Conservation (phyloP, 129 eudicot species). For the Arctium lappa region DNA sequence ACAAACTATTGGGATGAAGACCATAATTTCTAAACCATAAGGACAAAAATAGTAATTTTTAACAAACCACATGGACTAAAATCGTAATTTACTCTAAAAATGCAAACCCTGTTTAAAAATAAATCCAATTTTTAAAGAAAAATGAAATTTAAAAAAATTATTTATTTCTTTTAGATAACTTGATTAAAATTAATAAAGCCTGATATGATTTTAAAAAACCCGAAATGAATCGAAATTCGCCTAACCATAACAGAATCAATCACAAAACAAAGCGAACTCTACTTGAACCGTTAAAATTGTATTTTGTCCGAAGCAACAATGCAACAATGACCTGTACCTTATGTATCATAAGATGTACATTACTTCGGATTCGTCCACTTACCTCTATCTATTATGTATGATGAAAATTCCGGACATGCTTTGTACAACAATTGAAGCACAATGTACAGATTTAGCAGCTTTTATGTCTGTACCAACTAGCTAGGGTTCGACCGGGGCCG, state of each 20-base stretch:
- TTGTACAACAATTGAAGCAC: background rate
- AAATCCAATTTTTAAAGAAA: too few relatives aligned
- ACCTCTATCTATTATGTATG: background rate
- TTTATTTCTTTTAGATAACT: too few relatives aligned
- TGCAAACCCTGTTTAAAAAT: too few relatives aligned
- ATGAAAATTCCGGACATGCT: background rate
- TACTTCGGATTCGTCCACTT: background rate
- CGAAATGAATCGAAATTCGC: background rate
- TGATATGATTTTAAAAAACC: too few relatives aligned
- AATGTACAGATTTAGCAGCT: conserved; percentile 27
- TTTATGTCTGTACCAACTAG: background rate
- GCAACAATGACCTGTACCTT: background rate
- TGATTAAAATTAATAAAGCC: too few relatives aligned
- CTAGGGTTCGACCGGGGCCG: conserved; percentile 60
- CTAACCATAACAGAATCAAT: background rate
- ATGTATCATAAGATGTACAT: background rate
- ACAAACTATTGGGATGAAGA: too few relatives aligned
- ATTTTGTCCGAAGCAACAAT: background rate
- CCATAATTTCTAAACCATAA: too few relatives aligned
- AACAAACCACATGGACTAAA: background rate
- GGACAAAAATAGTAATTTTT: too few relatives aligned
- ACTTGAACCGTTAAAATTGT: background rate
- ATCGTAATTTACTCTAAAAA: too few relatives aligned
- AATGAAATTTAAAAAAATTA: too few relatives aligned
- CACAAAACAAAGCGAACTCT: background rate